Conservation (phyloP, 1,284 basidiomycete genomes). For the Mycosarcoma mackinlayi region DNA sequence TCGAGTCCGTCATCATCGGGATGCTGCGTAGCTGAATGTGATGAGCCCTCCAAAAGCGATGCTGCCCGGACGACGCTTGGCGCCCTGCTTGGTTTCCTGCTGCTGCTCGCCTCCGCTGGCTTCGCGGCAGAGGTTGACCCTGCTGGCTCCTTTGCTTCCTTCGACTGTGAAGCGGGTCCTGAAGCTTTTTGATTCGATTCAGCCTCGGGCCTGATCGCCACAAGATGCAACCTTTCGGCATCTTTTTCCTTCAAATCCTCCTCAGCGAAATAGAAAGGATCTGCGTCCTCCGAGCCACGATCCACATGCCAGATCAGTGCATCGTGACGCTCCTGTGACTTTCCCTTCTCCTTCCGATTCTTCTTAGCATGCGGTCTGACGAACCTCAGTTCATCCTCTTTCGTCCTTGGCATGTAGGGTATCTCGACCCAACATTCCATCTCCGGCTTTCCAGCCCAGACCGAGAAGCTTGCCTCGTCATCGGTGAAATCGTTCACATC, state of each 20-base stretch:
- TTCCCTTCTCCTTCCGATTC: slow-evolving; percentile 11
- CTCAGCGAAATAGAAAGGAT: slow-evolving; percentile 24
- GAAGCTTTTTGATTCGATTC: neutral
- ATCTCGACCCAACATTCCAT: slow-evolving; percentile 32
- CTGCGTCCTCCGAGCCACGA: neutral
- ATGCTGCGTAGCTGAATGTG: neutral
- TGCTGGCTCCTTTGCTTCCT: neutral
- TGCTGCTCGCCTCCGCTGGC: neutral
- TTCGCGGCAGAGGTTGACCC: neutral
- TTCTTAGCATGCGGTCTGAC: slow-evolving; percentile 11
- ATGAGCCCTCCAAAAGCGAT: neutral
- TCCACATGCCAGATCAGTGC: slow-evolving; percentile 15
- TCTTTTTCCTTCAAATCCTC: slow-evolving; percentile 13
- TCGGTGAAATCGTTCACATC: neutral
- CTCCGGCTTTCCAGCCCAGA: slow-evolving; percentile 8
- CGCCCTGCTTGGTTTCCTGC: neutral
- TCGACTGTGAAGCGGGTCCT: neutral
- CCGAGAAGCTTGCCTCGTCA: neutral
- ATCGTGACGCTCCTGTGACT: slow-evolving; percentile 8
- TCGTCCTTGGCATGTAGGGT: neutral
- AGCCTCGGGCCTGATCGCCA: slow-evolving; percentile 15
- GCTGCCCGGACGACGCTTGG: neutral
- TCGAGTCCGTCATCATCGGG: slow-evolving; percentile 5
- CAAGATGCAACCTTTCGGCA: neutral
- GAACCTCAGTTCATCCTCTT: slow-evolving; percentile 27